Percentiles rank a stretch among this genome's conserved stretches.
Evolutionary conservation across 148 eudicot genomes (phyloP).

Genomic region (Vaccinium myrtillus): DNA sequence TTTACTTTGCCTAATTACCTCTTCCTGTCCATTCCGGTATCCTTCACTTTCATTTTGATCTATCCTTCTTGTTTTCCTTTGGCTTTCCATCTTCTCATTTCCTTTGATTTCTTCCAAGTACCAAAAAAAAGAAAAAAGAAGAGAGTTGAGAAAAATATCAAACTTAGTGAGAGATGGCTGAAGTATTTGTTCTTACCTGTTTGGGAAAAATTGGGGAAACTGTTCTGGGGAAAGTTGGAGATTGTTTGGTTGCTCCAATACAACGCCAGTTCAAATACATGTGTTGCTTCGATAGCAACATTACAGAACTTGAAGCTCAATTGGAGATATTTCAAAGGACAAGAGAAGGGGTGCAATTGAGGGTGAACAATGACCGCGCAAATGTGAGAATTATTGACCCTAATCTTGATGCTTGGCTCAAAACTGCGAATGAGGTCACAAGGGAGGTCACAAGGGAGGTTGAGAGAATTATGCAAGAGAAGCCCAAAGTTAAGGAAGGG

Average conservation of each 20-base stretch:
- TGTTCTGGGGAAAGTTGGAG: too few relatives aligned
- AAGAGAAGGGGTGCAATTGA: too few relatives aligned
- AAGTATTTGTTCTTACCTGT: neutral
- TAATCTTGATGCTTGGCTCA: too few relatives aligned
- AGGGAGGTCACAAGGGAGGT: constrained; percentile 7
- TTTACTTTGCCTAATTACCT: neutral
- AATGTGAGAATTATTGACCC: too few relatives aligned
- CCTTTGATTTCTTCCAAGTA: neutral
- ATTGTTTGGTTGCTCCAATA: too few relatives aligned
- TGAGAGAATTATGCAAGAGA: neutral
- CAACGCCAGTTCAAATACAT: too few relatives aligned
- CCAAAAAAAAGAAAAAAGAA: neutral
- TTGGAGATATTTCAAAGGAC: too few relatives aligned
- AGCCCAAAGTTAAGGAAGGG: neutral
- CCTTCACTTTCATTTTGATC: neutral
- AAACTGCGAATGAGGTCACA: neutral
- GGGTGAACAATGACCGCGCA: too few relatives aligned
- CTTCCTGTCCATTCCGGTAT: neutral
- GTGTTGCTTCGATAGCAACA: too few relatives aligned
- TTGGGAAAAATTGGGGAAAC: neutral
- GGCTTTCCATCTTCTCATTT: neutral
- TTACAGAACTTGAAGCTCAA: too few relatives aligned
- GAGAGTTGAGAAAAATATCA: neutral
- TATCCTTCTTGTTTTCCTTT: neutral
- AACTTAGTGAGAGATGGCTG: neutral